Conservation (phyloP, 2,329 filamentous ascomycete species). For the Coniochaeta prunicola region DNA sequence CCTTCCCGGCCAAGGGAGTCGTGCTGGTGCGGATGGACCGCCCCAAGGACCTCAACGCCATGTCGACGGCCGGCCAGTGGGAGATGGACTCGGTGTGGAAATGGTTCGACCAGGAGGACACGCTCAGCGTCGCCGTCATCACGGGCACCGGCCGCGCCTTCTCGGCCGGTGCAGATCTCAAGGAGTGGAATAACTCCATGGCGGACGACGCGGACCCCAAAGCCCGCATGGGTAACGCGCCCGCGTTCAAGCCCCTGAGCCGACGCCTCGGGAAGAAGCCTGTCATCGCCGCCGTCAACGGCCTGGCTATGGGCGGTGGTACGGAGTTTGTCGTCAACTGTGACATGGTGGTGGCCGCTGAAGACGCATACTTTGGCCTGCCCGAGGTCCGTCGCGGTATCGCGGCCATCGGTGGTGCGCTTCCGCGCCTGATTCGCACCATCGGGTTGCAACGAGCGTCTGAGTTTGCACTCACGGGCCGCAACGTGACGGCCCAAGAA, state of each 20-base stretch:
- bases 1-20: slow-evolving; percentile 31
- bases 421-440: slow-evolving; percentile 58
- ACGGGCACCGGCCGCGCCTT: slow-evolving; percentile 5
- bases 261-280: slow-evolving; percentile 51
- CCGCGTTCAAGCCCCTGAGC: slow-evolving; percentile 28
- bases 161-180: background rate
- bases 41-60: slow-evolving; percentile 30
- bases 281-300: slow-evolving; percentile 57
- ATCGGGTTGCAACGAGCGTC: slow-evolving; percentile 63
- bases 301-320: slow-evolving; percentile 52
- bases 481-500: slow-evolving; percentile 50
- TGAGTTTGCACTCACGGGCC: slow-evolving; percentile 63
- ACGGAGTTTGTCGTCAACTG: slow-evolving; percentile 54
- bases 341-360: slow-evolving; percentile 51
- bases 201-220: slow-evolving; percentile 13
- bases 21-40: slow-evolving; percentile 32
- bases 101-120: slow-evolving; percentile 18
- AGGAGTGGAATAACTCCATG: slow-evolving; percentile 13
- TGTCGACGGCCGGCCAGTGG: slow-evolving; percentile 29
- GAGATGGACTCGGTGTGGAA: slow-evolving; percentile 39
- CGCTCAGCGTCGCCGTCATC: slow-evolving; percentile 17
- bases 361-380: slow-evolving; percentile 45
- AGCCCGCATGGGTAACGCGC: slow-evolving; percentile 16
- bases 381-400: slow-evolving; percentile 59
- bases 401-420: slow-evolving; percentile 61